Evolutionary conservation across 2,329 filamentous ascomycete species (phyloP).

Genomic region (Ophiostoma australiae): DNA sequence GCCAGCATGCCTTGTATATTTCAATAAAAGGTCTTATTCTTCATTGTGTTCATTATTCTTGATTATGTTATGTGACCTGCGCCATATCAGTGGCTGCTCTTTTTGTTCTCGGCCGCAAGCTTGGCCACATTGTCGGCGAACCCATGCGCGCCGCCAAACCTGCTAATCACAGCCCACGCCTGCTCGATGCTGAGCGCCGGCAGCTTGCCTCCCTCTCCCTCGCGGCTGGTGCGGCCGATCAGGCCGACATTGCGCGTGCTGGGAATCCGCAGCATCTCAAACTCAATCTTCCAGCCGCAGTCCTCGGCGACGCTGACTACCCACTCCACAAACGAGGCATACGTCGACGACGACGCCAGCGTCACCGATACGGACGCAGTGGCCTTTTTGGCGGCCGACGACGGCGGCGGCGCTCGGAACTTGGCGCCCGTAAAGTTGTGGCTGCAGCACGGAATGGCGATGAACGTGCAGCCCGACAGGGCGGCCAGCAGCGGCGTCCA

Average conservation of each 20-base stretch:
- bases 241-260: conserved; percentile 84
- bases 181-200: conserved; percentile 31
- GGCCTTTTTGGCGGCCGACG: conserved; percentile 46
- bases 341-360: conserved; percentile 59
- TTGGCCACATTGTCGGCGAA: conserved; percentile 49
- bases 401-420: conserved; percentile 61
- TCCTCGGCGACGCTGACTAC: conserved; percentile 63
- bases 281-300: conserved; percentile 72
- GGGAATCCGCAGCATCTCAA: conserved; percentile 82
- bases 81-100: conserved; percentile 17
- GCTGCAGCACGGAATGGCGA: conserved; percentile 93
- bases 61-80: not conserved
- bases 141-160: conserved; percentile 52
- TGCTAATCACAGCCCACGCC: conserved; percentile 39
- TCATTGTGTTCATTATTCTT: not conserved
- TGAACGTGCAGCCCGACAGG: conserved; percentile 71
- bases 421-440: conserved; percentile 72
- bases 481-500: conserved; percentile 90
- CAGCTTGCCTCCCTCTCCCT: conserved; percentile 21
- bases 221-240: conserved; percentile 54
- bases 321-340: conserved; percentile 78
- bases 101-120: conserved; percentile 21
- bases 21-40: not conserved
- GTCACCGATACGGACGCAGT: conserved; percentile 45
- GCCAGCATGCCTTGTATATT: conserved; percentile 16